Evolutionary conservation across 1,284 basidiomycete genomes (phyloP).

Genomic region (Malassezia sympodialis): DNA sequence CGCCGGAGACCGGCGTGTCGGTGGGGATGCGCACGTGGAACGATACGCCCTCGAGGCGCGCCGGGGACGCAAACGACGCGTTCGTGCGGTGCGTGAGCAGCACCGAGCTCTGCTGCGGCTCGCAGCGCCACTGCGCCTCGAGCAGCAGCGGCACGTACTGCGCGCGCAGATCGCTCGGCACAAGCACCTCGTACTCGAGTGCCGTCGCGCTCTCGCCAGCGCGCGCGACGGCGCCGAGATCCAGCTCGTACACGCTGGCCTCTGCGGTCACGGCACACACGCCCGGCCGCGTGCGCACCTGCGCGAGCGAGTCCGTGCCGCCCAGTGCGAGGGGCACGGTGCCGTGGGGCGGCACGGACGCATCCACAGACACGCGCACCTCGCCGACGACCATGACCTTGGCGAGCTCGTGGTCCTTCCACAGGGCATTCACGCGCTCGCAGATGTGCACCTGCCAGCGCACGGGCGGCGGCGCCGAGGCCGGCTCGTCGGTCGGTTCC

Average conservation of each 20-base stretch:
- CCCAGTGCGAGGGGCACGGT: constrained; percentile 47
- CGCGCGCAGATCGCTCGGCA: constrained; percentile 44
- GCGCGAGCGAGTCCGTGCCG: constrained; percentile 52
- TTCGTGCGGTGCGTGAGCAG: constrained; percentile 51
- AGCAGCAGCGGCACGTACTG: constrained; percentile 50
- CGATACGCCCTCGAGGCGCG: constrained; percentile 1
- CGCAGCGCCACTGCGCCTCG: constrained; percentile 53
- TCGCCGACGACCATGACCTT: constrained; percentile 54
- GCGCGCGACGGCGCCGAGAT: constrained; percentile 48
- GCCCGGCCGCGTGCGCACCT: constrained; percentile 53
- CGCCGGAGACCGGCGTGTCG: constrained; percentile 7
- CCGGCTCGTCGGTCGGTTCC: background rate
- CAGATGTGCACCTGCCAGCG: constrained; percentile 46
- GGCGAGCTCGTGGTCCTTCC: constrained; percentile 47
- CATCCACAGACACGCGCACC: constrained; percentile 38
- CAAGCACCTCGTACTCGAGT: constrained; percentile 54
- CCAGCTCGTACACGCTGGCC: constrained; percentile 52
- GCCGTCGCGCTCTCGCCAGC: constrained; percentile 31
- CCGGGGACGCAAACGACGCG: constrained; percentile 15
- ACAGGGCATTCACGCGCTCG: constrained; percentile 53
- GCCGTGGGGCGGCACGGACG: background rate
- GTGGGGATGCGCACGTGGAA: constrained; percentile 5
- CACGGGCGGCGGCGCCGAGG: background rate
- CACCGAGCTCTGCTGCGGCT: constrained; percentile 52
- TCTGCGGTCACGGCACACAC: constrained; percentile 44